Evolutionary conservation across 768 basidiomycete species (phyloP).

Genomic region (Lactifluus echinatus): DNA sequence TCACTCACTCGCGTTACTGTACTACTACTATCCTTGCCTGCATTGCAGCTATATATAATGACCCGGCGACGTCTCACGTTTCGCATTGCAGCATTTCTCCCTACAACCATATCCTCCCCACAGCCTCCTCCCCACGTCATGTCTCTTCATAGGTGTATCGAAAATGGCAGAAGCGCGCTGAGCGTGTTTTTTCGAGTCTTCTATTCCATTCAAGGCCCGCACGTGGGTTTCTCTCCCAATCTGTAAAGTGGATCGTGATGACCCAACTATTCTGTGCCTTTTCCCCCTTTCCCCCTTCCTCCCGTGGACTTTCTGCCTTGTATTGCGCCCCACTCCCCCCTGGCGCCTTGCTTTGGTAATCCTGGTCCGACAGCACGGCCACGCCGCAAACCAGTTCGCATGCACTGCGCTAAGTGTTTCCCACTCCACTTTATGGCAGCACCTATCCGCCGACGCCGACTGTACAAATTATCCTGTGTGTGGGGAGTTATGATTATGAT

Average conservation of each 20-base stretch:
- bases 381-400: not conserved
- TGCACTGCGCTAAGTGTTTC: not conserved
- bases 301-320: not conserved
- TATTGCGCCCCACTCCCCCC: not conserved
- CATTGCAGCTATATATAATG: constrained; percentile 19
- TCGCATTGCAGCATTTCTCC: constrained; percentile 8
- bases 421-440: constrained; percentile 2
- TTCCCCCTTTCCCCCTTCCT: not conserved
- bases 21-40: constrained; percentile 12
- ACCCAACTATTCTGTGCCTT: not conserved
- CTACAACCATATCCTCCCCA: not conserved
- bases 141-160: constrained; percentile 8
- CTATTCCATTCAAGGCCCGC: not conserved
- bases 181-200: not conserved
- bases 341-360: not conserved
- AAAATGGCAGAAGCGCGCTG: constrained; percentile 5
- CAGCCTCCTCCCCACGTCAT: not conserved
- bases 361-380: not conserved
- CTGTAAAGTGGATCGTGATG: not conserved
- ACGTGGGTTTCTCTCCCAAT: not conserved
- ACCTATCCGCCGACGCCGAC: not conserved
- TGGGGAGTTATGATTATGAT: too few relatives aligned
- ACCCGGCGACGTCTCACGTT: constrained; percentile 8
- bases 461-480: too few relatives aligned
- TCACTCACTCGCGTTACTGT: constrained; percentile 12